Conservation (phyloP, 192 early-diverging fungal species). For the Entomortierella parvispora region DNA sequence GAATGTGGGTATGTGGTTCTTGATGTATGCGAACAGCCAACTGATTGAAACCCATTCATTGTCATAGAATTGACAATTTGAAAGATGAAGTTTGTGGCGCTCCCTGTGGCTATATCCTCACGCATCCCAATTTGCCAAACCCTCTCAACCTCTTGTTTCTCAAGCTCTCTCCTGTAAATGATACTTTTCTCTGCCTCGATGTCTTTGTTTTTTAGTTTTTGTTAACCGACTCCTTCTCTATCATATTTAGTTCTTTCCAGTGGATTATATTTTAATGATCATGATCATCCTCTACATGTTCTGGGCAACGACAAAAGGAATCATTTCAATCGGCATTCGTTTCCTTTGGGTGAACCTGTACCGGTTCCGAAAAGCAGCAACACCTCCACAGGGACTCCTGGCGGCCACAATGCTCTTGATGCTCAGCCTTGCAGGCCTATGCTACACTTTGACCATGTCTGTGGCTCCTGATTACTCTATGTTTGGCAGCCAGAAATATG, state of each 20-base stretch:
- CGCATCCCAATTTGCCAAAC: constrained; percentile 59
- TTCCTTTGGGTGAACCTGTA: constrained; percentile 66
- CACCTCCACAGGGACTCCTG: constrained; percentile 70
- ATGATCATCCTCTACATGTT: constrained; percentile 64
- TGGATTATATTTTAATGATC: constrained; percentile 65
- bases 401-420: constrained; percentile 59
- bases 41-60: too few species aligned
- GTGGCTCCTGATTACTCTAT: constrained; percentile 70
- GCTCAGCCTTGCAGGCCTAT: constrained; percentile 63
- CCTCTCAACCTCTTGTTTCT: constrained; percentile 65
- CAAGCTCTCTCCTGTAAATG: constrained; percentile 55
- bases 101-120: constrained; percentile 65
- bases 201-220: not conserved
- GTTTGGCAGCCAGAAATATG: constrained; percentile 71
- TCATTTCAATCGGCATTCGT: constrained; percentile 65
- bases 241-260: constrained; percentile 55
- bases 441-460: constrained; percentile 63
- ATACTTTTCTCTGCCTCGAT: not conserved
- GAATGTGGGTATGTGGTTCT: not conserved
- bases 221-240: not conserved
- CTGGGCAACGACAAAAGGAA: constrained; percentile 60
- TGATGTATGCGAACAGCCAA: too few species aligned
- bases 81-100: constrained; percentile 61
- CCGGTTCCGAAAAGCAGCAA: constrained; percentile 56
- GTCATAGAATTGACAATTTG: constrained; percentile 61